Conservation (phyloP, 2,329 filamentous ascomycete genomes). For the Proliferodiscus dingleyae region DNA sequence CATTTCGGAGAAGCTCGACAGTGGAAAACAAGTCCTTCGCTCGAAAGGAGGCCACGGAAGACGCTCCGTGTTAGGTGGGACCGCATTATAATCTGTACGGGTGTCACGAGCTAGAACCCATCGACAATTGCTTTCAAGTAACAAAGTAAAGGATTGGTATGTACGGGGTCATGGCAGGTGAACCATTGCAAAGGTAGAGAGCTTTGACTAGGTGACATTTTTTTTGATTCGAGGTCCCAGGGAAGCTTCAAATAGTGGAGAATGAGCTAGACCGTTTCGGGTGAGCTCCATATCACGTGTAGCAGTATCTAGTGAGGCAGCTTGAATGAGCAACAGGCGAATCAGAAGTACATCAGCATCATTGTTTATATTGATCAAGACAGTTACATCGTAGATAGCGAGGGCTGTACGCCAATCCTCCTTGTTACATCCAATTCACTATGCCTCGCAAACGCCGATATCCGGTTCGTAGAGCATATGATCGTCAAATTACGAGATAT, state of each 20-base stretch:
- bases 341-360: too few species aligned
- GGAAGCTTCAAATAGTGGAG: background rate
- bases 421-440: too few species aligned
- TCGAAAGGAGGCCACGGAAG: conserved; percentile 51
- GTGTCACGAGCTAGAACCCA: background rate
- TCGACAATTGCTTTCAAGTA: too few species aligned
- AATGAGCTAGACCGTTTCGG: background rate
- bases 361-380: too few species aligned
- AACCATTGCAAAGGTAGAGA: conserved; percentile 12
- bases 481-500: conserved; percentile 3
- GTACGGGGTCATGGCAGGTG: conserved; percentile 17
- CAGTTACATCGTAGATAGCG: too few species aligned
- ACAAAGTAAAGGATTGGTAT: too few species aligned
- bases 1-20: conserved; percentile 19
- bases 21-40: conserved; percentile 36
- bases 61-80: conserved; percentile 57
- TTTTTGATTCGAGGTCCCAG: conserved; percentile 8
- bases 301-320: too few species aligned
- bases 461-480: conserved; percentile 1
- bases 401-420: too few species aligned
- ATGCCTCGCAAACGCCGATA: background rate
- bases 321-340: too few species aligned
- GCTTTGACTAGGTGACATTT: conserved; percentile 7
- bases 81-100: conserved; percentile 40
- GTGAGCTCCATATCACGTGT: too few species aligned